phyloP scores from a whole-genome alignment of 2,329 filamentous ascomycete species.

The Beauveria rudraprayagi region DNA sequence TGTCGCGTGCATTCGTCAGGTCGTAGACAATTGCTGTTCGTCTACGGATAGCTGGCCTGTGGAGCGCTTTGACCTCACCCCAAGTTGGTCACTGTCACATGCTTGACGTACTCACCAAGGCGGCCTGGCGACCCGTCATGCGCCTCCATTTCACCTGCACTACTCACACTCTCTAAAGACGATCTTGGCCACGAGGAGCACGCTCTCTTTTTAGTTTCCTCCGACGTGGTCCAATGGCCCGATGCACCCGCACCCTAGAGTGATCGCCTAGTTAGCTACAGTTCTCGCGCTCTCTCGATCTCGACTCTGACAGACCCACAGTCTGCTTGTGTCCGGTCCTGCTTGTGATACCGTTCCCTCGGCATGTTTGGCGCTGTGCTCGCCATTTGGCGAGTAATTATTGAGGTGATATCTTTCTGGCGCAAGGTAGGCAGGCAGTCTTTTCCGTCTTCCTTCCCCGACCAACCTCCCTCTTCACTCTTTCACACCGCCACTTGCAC shows the following conservation, averaged over 20 bases:
- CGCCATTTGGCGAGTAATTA: conserved; percentile 48
- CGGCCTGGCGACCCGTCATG: conserved; percentile 5
- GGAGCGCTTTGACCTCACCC: conserved; percentile 1
- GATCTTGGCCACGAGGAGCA: conserved; percentile 2
- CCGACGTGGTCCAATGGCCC: conserved; percentile 5
- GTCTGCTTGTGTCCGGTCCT: conserved; percentile 16
- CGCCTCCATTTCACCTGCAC: conserved; percentile 3
- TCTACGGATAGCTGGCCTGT: background rate
- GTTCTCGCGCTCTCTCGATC: background rate
- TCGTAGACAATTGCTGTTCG: background rate
- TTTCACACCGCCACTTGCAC: conserved; percentile 14
- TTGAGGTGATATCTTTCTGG: conserved; percentile 58
- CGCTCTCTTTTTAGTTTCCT: background rate
- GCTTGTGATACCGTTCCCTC: conserved; percentile 25
- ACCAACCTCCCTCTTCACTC: background rate
- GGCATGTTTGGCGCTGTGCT: conserved; percentile 35
- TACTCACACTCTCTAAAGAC: background rate
- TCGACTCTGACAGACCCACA: background rate
- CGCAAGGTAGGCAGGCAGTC: conserved; percentile 41
- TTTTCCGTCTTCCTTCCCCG: conserved; percentile 6
- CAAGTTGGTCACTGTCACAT: conserved; percentile 3
- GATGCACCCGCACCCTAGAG: background rate
- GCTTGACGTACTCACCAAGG: background rate
- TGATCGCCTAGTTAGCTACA: background rate
- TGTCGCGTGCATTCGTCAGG: background rate